These are phyloP conservation scores for Hyaloscypha bicolor DNA, from an alignment of 495 filamentous ascomycete species.

Conservation along the genomic window DNA sequence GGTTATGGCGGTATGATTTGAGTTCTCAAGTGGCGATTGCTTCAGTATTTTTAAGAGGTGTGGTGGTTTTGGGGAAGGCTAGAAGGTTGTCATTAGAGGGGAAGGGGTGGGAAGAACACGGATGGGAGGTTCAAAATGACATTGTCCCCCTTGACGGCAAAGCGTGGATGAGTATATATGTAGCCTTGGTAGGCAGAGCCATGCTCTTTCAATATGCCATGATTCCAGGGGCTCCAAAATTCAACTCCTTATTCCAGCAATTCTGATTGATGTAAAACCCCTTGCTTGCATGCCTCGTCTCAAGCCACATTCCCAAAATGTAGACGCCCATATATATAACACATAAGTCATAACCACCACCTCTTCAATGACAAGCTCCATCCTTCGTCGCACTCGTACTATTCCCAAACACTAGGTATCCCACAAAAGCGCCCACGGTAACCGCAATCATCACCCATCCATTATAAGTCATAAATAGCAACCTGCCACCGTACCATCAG, in stretches of 20 bases:
- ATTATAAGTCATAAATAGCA: constrained; percentile 99
- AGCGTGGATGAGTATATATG: not conserved
- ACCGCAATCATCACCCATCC: constrained; percentile 95
- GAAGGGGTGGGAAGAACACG: not conserved
- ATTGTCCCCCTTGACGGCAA: not conserved
- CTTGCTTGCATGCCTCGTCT: not conserved
- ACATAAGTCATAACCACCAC: not conserved
- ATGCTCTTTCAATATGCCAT: not conserved
- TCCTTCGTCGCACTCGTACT: constrained; percentile 70
- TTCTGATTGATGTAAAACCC: not conserved
- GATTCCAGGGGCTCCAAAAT: not conserved
- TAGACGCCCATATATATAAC: constrained; percentile 2
- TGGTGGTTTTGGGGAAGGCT: not conserved
- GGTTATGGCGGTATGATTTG: not conserved
- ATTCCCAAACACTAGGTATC: constrained; percentile 78
- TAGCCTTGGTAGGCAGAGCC: not conserved
- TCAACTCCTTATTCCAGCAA: not conserved
- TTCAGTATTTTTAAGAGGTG: not conserved
- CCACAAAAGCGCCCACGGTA: constrained; percentile 83
- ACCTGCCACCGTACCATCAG: constrained; percentile 55
- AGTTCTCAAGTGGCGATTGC: not conserved
- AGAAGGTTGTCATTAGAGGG: not conserved
- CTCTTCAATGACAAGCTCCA: constrained; percentile 80
- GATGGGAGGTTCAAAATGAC: not conserved
- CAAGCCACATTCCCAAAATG: not conserved